Conservation (phyloP, 345 rosid species). For the Eucalyptus erythrocorys region DNA sequence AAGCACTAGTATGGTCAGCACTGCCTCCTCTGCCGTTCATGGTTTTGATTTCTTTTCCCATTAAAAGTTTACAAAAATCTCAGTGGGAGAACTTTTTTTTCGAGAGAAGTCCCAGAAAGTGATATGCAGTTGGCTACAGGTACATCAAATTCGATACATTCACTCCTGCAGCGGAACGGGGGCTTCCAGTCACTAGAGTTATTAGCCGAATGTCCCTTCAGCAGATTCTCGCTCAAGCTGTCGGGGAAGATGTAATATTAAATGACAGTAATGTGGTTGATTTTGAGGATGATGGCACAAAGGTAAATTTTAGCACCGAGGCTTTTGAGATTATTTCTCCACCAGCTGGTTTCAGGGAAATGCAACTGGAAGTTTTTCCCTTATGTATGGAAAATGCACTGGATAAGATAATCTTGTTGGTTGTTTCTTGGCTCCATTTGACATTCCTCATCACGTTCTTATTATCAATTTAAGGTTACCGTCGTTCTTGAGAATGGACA, state of each 20-base stretch:
- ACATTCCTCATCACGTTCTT: not conserved
- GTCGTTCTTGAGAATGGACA: conserved; percentile 78
- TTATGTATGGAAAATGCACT: not conserved
- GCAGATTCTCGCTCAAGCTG: conserved; percentile 62
- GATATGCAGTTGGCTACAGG: conserved; percentile 34
- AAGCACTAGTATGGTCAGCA: not conserved
- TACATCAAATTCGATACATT: conserved; percentile 87
- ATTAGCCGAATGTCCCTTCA: conserved; percentile 91
- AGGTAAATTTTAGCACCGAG: conserved; percentile 31
- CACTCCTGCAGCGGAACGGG: conserved; percentile 82
- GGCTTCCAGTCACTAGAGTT: conserved; percentile 88
- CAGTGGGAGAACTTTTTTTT: not conserved
- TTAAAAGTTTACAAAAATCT: not conserved
- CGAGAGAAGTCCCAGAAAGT: not conserved
- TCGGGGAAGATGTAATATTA: conserved; percentile 69
- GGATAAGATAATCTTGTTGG: not conserved
- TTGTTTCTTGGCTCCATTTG: not conserved
- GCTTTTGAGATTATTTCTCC: not conserved
- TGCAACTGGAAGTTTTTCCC: not conserved
- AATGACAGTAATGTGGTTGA: conserved; percentile 76
- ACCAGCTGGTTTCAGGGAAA: not conserved
- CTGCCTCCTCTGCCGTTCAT: not conserved
- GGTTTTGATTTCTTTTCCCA: not conserved
- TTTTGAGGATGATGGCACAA: conserved; percentile 69
- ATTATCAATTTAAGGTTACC: conserved; percentile 35